Evolutionary conservation across 305 asterid species (phyloP), one percentile per base, ranked within the genome.

Genomic region (Lippia alba): DNA sequence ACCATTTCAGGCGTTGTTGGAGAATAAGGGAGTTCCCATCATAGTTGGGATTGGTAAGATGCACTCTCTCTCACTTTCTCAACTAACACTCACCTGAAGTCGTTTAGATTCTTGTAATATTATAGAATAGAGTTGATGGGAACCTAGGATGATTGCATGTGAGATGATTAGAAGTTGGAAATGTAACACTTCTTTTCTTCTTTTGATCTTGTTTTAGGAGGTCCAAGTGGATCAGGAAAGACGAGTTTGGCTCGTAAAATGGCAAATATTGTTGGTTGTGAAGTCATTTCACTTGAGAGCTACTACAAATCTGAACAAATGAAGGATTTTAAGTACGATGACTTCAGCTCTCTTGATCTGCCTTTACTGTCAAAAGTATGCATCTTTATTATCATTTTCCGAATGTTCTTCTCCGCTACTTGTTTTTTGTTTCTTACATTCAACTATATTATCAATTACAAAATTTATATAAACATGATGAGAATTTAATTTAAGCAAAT

Each of bases 161-260:
- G 30, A 24, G 1, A 24, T 24, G 30, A 24, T 24, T 24, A 24
- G 30, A 24, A 24, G 30, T 24, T 24, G 30, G 30, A 24, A 36
- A 4, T 36, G 41, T 48, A 59, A 36, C 59, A 36, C 41, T 4
- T 61, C 3, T 61, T 41, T 64, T 34, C 51, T 20, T 56, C 24
- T 36, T 24, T 51, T 66, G 63, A 66, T 73, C 45, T 68, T 80
- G 15, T 65, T 75, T 58, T 80, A 94, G 99, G 99, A 74, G 99
- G 99, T 73, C 99, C 99, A 45, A 92, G 99, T 82, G 99, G 99
- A 78, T 94, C 99, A n/a, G 99, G 99, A 50, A 94, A 94, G 79
- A 94, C 98, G 40, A 94, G 98, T 84, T 89, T 94, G 86, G 99
- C 99, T 75, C 98, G 87, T 79, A 94, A 92, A 85, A 92, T 94